Base-by-base conservation (phyloP, 306 rosid species). In the Cucurbita argyrosperma region DNA sequence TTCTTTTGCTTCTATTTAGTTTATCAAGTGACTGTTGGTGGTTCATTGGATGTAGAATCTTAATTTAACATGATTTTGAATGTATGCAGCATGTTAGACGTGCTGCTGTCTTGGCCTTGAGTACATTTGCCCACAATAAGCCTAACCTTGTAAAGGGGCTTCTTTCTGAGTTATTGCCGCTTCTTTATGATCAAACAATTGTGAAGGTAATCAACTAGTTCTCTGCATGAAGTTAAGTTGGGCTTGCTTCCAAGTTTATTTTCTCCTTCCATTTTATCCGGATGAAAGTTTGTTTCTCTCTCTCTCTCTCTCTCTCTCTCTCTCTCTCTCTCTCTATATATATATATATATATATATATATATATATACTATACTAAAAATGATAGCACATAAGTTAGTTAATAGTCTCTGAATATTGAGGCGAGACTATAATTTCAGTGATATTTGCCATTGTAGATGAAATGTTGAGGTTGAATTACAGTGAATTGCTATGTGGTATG, bases 41-140 rank as follows among this genome's bases (percentile, higher is more conserved):
- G 68, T 43, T 14, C 53, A 74, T 8, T 43, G 69, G 50, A 19
- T 35, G 6, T 35, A 2, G 68, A 19, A 4, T 42, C 51, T 59
- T 58, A 59, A 42, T 30, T 21, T 61, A 58, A 49, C 39, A 83
- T 79, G 72, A 78, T 80, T 76, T 59, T 79, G 80, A 53, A 56
- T 66, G 54, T 21, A 63, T 80, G 85, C 87, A 95, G 99, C 96
- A 95, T 88, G 99, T 91, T 54, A 89, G 99, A 82, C 96, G 99
- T 77, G 99, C 99, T 52, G 99, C 96, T 76, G 99, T 95, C 70
- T 84, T 95, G 96, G 97, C 96, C 63, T 82, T 95, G 75, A 95
- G 95, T 83, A 95, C 99, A 56, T 95, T 91, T 74, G 97, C 99
- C 50, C 99, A 95, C 92, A 91, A 95, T 78, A 95, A 95, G 82